Base-by-base conservation (phyloP, 208 protist species). In the Trypanosoma rangeli region DNA sequence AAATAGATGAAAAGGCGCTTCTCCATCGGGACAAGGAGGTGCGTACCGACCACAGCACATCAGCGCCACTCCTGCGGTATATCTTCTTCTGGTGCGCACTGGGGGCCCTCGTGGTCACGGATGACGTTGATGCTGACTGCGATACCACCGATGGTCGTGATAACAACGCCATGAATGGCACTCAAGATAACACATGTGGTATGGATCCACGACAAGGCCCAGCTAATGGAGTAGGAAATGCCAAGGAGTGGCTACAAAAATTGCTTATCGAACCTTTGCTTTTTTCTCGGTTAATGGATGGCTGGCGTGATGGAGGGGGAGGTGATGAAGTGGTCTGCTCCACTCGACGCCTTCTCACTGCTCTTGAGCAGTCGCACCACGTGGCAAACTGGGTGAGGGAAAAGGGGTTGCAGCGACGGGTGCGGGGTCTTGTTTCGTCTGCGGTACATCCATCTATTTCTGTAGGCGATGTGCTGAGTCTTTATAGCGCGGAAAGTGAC, bases 401-500 rank as follows among this genome's bases (percentile, higher is more conserved):
- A 28, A 62, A 53, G 18, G 54, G 65, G 55, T 28, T 70, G 44
- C 65, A 62, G 54, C 33, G 54, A 54, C 24, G 44, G 39, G 20
- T 70, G 37, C 31, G 39, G 18, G 0, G 42, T 39, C 26, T 61
- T 50, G 1, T 70, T n/a, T 52, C n/a, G 2, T 62, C 54, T 24
- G 37, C 20, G 46, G 1, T 8, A 16, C n/a, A 26, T 55, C 16
- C 44, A 29, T 54, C 5, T 53, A 28, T 2, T 22, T 10, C 50
- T 33, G 64, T 68, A 3, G 29, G 1, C 33, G 35, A 28, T 39
- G 35, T 42, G 22, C 48, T 72, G 10, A 29, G 56, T 3, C 22
- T 35, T 39, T 72, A 58, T 64, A 39, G n/a, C 42, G 48, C 31
- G 16, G 67, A 72, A 72, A 72, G 18, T 37, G 31, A 72, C n/a